Percentiles rank a stretch among this genome's conserved stretches.
phyloP scores from a whole-genome alignment of 768 basidiomycete species.

The Termitomyces sp. region DNA sequence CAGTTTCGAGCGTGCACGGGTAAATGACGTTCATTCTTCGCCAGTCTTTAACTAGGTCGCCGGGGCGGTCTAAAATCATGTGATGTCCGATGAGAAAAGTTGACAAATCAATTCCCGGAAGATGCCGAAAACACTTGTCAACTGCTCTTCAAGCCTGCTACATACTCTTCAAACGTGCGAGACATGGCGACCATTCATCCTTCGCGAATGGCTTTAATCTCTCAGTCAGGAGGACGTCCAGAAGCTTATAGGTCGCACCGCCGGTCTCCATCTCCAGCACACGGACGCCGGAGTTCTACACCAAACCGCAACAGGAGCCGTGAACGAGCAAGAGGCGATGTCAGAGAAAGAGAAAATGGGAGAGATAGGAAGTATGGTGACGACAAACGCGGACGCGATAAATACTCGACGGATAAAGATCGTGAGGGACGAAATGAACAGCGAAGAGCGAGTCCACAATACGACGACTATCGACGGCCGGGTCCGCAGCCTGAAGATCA shows the following conservation, averaged over 20 bases:
- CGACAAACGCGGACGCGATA: constrained; percentile 20
- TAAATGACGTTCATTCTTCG: constrained; percentile 96
- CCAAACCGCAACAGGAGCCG: constrained; percentile 29
- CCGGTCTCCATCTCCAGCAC: constrained; percentile 42
- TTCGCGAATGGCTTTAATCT: constrained; percentile 14
- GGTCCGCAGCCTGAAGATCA: constrained; percentile 31
- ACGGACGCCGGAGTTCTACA: constrained; percentile 27
- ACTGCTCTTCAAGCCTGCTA: neutral
- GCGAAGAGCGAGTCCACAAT: constrained; percentile 53
- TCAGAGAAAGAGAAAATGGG: constrained; percentile 19
- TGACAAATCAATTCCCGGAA: too few species aligned
- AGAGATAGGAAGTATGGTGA: constrained; percentile 18
- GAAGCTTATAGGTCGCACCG: constrained; percentile 5
- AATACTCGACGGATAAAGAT: constrained; percentile 4
- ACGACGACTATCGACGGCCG: constrained; percentile 53
- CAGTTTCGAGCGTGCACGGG: constrained; percentile 86
- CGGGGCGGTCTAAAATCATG: too few species aligned
- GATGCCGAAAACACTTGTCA: neutral
- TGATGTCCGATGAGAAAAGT: too few species aligned
- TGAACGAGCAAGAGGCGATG: constrained; percentile 24
- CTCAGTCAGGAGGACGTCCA: constrained; percentile 7
- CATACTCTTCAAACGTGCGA: neutral
- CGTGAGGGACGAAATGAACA: constrained; percentile 8
- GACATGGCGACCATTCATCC: constrained; percentile 16
- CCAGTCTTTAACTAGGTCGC: constrained; percentile 95